Evolutionary conservation across 352 stramenopile species (phyloP).

Genomic region (Phytophthora sp.): DNA sequence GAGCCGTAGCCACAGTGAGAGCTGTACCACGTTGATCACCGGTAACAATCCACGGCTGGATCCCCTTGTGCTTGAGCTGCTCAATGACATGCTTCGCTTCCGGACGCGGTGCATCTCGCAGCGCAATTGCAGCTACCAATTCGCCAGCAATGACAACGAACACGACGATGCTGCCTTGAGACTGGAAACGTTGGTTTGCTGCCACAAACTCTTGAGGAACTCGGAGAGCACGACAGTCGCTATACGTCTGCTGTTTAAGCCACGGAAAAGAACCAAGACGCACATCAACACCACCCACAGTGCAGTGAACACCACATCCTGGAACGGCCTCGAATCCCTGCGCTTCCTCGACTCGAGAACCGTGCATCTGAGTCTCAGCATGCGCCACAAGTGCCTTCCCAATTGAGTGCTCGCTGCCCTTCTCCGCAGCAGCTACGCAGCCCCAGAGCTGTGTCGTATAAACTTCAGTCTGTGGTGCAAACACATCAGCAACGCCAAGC

Average conservation of each 20-base stretch:
- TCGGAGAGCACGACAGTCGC: slow-evolving; percentile 26
- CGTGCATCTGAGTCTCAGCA: slow-evolving; percentile 38
- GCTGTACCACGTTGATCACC: slow-evolving; percentile 75
- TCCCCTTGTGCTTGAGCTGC: slow-evolving; percentile 52
- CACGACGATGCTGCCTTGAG: slow-evolving; percentile 66
- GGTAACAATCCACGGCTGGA: slow-evolving; percentile 81
- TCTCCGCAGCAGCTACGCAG: slow-evolving; percentile 56
- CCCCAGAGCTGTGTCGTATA: slow-evolving; percentile 42
- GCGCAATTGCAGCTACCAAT: slow-evolving; percentile 57
- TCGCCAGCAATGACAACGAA: slow-evolving; percentile 61
- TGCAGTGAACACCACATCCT: slow-evolving; percentile 66
- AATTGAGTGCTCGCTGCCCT: slow-evolving; percentile 71
- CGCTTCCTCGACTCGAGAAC: slow-evolving; percentile 25
- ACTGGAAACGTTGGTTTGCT: slow-evolving; percentile 52
- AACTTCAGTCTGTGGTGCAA: slow-evolving; percentile 15
- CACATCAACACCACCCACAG: slow-evolving; percentile 40
- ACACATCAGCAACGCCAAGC: slow-evolving; percentile 44
- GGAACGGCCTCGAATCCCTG: slow-evolving; percentile 55
- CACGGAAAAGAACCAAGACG: slow-evolving; percentile 73
- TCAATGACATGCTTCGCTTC: slow-evolving; percentile 66
- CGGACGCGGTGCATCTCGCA: slow-evolving; percentile 55
- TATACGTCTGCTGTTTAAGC: slow-evolving; percentile 58
- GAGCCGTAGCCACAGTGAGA: slow-evolving; percentile 48
- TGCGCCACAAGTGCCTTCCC: slow-evolving; percentile 59
- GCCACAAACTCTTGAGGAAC: slow-evolving; percentile 50